A percentile compares a stretch with the other conserved stretches of the same genome.
These are phyloP conservation scores for Fusarium burgessii DNA, from an alignment of 2,329 filamentous ascomycete species.

Conservation along the genomic window DNA sequence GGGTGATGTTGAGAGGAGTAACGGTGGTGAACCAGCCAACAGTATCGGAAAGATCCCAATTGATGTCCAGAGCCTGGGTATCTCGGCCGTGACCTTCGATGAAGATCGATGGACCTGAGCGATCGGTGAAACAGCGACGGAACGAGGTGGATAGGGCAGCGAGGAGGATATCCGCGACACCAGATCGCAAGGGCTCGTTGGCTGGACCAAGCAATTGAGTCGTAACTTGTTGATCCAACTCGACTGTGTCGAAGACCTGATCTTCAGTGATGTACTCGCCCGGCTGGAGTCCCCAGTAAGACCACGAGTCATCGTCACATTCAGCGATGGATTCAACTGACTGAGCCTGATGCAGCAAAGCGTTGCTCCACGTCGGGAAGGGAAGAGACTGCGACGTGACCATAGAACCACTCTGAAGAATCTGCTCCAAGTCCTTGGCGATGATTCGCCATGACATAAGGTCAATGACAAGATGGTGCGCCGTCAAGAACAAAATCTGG, in stretches of 20 bases:
- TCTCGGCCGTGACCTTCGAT: background rate
- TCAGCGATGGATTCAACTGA: rapidly evolving
- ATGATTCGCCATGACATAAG: slow-evolving; percentile 5
- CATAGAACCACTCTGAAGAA: background rate
- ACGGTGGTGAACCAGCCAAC: background rate
- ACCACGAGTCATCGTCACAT: rapidly evolving
- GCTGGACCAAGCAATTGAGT: background rate
- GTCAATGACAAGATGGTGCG: background rate
- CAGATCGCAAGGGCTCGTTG: background rate
- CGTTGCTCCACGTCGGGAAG: background rate
- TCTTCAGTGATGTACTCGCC: background rate
- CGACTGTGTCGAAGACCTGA: background rate
- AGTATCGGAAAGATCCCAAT: background rate
- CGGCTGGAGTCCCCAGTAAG: background rate
- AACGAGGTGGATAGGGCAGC: rapidly evolving
- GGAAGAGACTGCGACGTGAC: background rate
- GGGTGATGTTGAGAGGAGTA: background rate
- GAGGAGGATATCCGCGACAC: background rate
- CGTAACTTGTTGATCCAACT: background rate
- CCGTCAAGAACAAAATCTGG: background rate
- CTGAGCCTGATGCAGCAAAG: background rate
- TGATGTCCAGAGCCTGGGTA: background rate
- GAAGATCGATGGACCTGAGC: background rate
- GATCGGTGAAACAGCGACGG: background rate
- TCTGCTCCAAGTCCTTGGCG: background rate